A percentile compares a stretch with the other conserved stretches of the same genome.
Evolutionary conservation across 108 stramenopile genomes (phyloP).

Genomic region (Cyclotella cryptica): DNA sequence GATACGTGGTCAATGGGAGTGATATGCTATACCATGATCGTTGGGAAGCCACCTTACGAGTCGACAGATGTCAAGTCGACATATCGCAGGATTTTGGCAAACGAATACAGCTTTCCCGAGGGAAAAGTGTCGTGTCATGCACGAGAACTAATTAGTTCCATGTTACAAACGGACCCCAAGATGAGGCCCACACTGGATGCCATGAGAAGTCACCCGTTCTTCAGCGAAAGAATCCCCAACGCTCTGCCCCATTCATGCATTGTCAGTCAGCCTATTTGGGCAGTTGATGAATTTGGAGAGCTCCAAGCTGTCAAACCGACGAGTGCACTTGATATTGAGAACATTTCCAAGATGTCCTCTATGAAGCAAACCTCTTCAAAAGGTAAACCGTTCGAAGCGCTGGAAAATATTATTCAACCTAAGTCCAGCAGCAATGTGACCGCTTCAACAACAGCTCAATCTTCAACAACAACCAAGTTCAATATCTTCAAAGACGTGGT

Average conservation of each 20-base stretch:
- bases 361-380: background rate
- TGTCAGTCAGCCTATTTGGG: conserved; percentile 73
- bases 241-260: conserved; percentile 68
- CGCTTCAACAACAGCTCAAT: background rate
- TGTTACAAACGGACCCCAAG: conserved; percentile 91
- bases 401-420: background rate
- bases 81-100: conserved; percentile 94
- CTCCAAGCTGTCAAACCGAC: conserved; percentile 48
- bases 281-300: conserved; percentile 58
- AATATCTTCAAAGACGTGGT: conserved; percentile 49
- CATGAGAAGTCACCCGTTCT: conserved; percentile 85
- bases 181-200: conserved; percentile 84
- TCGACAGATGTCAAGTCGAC: conserved; percentile 98
- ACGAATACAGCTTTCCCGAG: conserved; percentile 93
- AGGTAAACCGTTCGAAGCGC: conserved; percentile 14
- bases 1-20: conserved; percentile 99
- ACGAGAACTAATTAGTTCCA: conserved; percentile 82
- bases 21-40: conserved; percentile 95
- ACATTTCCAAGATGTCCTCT: background rate
- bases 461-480: conserved; percentile 31
- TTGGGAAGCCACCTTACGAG: conserved; percentile 98
- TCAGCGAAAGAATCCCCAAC: conserved; percentile 70
- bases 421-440: conserved; percentile 8
- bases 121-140: conserved; percentile 82
- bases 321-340: conserved; percentile 47